phyloP scores from a whole-genome alignment of 2,329 filamentous ascomycete genomes.

The Cladosporium sp. region DNA sequence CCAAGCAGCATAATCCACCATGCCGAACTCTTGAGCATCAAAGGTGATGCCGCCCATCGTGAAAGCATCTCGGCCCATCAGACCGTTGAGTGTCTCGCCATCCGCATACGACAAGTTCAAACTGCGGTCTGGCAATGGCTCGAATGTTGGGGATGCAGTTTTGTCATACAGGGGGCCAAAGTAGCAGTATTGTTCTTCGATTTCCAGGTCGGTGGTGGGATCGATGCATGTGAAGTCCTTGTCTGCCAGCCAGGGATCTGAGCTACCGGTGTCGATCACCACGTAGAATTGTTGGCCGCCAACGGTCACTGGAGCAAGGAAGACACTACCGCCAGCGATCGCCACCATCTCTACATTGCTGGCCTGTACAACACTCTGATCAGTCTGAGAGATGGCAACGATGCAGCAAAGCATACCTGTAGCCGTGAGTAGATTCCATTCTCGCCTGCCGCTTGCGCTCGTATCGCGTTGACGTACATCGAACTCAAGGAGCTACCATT shows the following conservation, averaged over 20 bases:
- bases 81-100: constrained; percentile 43
- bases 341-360: constrained; percentile 14
- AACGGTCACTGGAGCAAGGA: constrained; percentile 33
- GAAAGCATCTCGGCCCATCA: constrained; percentile 44
- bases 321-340: constrained; percentile 33
- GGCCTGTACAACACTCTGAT: background rate
- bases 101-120: constrained; percentile 49
- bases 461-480: constrained; percentile 30
- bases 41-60: constrained; percentile 50
- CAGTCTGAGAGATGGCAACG: background rate
- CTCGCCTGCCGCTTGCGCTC: constrained; percentile 20
- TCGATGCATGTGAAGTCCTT: constrained; percentile 32
- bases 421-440: constrained; percentile 28
- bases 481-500: constrained; percentile 30
- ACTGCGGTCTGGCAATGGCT: constrained; percentile 41
- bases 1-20: constrained; percentile 42
- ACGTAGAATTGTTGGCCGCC: constrained; percentile 37
- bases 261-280: constrained; percentile 51
- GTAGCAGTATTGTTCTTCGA: constrained; percentile 31
- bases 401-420: constrained; percentile 26
- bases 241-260: constrained; percentile 49
- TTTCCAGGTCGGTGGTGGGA: constrained; percentile 19
- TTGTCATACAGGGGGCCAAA: constrained; percentile 37
- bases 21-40: constrained; percentile 47
- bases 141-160: constrained; percentile 36